Evolutionary conservation across 805 yeast species (phyloP).

Genomic region (Metschnikowia sp.): DNA sequence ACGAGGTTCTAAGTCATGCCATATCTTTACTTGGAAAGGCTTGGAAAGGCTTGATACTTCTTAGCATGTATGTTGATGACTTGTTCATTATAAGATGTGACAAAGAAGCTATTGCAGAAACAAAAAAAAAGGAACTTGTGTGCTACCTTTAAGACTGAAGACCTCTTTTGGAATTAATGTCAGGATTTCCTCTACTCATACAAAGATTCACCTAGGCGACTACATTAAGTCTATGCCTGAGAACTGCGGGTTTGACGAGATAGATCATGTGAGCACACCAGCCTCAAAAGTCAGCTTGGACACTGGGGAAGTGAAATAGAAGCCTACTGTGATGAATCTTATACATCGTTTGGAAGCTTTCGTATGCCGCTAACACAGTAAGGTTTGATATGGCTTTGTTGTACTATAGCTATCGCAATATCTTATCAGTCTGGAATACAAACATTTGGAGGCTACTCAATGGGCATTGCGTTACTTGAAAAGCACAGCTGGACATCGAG

Average conservation of each 20-base stretch:
- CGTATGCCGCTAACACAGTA: conserved; percentile 3
- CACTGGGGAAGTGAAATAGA: not conserved
- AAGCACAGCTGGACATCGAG: not conserved
- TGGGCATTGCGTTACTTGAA: not conserved
- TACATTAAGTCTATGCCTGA: not conserved
- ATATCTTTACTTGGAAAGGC: not conserved
- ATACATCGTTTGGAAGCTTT: conserved; percentile 2
- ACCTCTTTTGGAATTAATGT: not conserved
- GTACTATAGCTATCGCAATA: not conserved
- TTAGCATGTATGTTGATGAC: not conserved
- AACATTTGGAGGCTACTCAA: not conserved
- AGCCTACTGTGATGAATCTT: not conserved
- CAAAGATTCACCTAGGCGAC: not conserved
- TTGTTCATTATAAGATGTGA: not conserved
- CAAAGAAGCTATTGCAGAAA: not conserved
- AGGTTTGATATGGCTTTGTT: conserved; percentile 2
- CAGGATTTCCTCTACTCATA: not conserved
- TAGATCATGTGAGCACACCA: not conserved
- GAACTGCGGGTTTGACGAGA: not conserved
- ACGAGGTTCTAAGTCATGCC: not conserved
- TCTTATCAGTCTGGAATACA: not conserved
- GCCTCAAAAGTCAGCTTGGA: not conserved
- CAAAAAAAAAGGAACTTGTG: not conserved
- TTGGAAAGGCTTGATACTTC: not conserved
- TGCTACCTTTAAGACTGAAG: not conserved